Evolutionary conservation across 2,329 filamentous ascomycete genomes (phyloP), one percentile per base, ranked within the genome.

Genomic region (Chaetomiaceae sp.): DNA sequence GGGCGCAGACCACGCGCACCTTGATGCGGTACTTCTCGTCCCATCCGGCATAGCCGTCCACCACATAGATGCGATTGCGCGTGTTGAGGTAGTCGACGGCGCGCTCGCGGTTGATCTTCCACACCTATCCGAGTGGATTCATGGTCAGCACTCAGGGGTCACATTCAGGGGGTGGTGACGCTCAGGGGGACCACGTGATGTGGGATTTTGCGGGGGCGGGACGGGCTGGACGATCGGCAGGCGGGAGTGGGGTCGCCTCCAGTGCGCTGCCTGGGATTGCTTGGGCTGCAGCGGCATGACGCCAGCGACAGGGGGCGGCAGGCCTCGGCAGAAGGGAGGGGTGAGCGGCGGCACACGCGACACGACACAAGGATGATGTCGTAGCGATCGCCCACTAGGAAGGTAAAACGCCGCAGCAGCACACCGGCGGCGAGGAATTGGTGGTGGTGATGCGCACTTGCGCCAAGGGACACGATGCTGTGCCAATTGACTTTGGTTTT

Each of bases 21-120:
- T 84, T 87, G 74, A 98, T 97, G 58, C 90, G 81, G 78, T 98
- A 98, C 69, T 93, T 90, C 76, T 94, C 85, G 62, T 98, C 93
- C 93, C 93, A 98, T 68, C 93, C 93, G 58, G 93, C 93, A 67
- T 84, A 98, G 56, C 93, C 93, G 68, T 98, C 93, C 57, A 98
- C 79, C 57, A 98, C 93, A 70, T 98, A 98, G 75, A 98, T 97
- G 65, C 93, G 88, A 69, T 94, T 95, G 63, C 93, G 82, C 56
- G 93, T 98, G 81, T 98, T 98, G 61, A 98, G 83, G 75, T 98
- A 98, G 75, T 98, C 93, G 68, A 98, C 82, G 52, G 93, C 93
- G 75, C 93, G 90, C 71, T 98, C 93, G 61, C 93, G 84, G 83
- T 98, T 98, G 75, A 98, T 98, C 65, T 89, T 88, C 93, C 93